Evolutionary conservation across 1,139 yeast species (phyloP).

Genomic region (Suhomyces wounanorum): DNA sequence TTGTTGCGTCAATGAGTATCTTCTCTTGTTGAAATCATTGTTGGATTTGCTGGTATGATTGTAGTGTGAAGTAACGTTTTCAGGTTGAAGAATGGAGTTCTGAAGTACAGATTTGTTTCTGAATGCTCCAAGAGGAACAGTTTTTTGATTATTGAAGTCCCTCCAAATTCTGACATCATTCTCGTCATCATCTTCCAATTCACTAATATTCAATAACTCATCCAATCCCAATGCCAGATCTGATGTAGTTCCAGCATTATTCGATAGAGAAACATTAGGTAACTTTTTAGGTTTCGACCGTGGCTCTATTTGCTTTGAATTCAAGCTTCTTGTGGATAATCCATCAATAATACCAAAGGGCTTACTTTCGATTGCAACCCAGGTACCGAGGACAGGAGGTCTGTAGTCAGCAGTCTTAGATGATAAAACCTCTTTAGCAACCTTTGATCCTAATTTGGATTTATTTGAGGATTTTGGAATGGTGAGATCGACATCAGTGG

Average conservation of each 20-base stretch:
- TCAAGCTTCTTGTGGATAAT: constrained; percentile 76
- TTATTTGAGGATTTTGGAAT: constrained; percentile 65
- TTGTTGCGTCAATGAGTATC: constrained; percentile 18
- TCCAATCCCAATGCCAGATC: constrained; percentile 75
- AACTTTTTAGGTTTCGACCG: constrained; percentile 25
- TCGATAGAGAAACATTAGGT: constrained; percentile 6
- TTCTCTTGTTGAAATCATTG: constrained; percentile 20
- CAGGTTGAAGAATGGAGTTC: constrained; percentile 26
- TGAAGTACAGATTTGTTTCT: constrained; percentile 68
- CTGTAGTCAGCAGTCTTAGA: constrained; percentile 81
- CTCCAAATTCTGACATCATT: constrained; percentile 55
- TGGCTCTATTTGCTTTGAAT: constrained; percentile 20
- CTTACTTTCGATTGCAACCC: constrained; percentile 77
- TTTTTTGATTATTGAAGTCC: constrained; percentile 51
- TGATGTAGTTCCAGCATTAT: constrained; percentile 28
- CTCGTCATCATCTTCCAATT: constrained; percentile 76
- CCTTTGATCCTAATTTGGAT: constrained; percentile 63
- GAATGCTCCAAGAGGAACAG: constrained; percentile 86
- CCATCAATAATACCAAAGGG: constrained; percentile 97
- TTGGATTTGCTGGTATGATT: constrained; percentile 27
- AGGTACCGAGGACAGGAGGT: constrained; percentile 91
- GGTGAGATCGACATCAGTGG: constrained; percentile 86
- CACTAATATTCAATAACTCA: constrained; percentile 85
- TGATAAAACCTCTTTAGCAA: constrained; percentile 86
- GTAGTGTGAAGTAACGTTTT: constrained; percentile 26